Conservation (phyloP, 2,329 filamentous ascomycete species). For the Parastagonospora nodorum region DNA sequence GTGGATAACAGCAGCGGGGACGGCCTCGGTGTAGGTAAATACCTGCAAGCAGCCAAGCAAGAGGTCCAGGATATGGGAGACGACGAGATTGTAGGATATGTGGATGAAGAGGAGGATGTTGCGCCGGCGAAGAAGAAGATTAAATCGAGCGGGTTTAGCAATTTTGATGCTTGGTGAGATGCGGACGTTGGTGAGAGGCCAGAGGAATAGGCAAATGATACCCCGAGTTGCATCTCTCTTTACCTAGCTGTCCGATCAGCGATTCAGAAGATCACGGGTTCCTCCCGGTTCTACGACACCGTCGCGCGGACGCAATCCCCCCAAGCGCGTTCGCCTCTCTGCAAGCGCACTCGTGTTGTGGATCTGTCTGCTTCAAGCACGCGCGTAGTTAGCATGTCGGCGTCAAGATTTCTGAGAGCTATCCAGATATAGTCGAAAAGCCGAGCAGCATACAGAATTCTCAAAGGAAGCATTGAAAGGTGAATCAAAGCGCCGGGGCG, state of each 20-base stretch:
- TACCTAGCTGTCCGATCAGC: not conserved
- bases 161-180: conserved; percentile 85
- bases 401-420: no score
- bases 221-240: conserved; percentile 5
- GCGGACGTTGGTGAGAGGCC: conserved; percentile 62
- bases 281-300: not conserved
- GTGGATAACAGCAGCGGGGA: conserved; percentile 61
- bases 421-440: no score
- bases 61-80: conserved; percentile 45
- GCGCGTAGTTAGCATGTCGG: no score
- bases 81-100: conserved; percentile 65
- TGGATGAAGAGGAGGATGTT: conserved; percentile 67
- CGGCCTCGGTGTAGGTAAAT: conserved; percentile 72
- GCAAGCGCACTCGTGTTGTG: no score
- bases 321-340: no score
- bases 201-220: conserved; percentile 13
- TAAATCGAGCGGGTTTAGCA: conserved; percentile 81
- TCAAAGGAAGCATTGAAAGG: no score
- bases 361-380: no score
- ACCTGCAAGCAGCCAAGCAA: conserved; percentile 68
- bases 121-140: conserved; percentile 77
- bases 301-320: no score
- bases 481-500: no score
- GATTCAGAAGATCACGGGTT: not conserved
- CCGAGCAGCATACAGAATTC: no score